Percentiles rank a stretch among this genome's conserved stretches.
Conservation (phyloP, 1,139 yeast genomes). For the Nakaseomyces uthaithaninus region DNA sequence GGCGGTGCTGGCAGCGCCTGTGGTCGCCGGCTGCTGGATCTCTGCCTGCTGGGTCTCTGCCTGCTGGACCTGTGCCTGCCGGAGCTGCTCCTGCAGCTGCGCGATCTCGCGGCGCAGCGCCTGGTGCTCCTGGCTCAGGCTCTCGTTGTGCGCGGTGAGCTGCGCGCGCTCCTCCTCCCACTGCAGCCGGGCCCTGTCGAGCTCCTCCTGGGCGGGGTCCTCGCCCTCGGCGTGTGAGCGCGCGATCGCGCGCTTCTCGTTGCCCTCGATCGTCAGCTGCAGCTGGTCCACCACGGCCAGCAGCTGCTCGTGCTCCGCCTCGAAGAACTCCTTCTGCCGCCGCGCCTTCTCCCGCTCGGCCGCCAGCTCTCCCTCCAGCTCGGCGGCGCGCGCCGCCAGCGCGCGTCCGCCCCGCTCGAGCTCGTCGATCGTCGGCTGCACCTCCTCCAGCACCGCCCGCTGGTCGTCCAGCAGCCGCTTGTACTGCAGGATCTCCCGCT, state of each 20-base stretch:
- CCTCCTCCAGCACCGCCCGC: conserved; percentile 28
- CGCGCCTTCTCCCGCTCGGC: background rate
- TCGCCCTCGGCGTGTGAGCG: conserved; percentile 7
- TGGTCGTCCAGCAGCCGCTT: conserved; percentile 29
- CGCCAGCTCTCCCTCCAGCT: background rate
- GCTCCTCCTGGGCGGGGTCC: conserved; percentile 13
- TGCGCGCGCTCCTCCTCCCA: conserved; percentile 28
- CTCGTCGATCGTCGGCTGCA: conserved; percentile 30
- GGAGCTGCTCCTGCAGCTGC: background rate
- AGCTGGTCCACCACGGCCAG: conserved; percentile 28
- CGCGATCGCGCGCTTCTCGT: conserved; percentile 17
- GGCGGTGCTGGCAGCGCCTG: too few species aligned
- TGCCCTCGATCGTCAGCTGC: conserved; percentile 28
- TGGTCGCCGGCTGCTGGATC: too few species aligned
- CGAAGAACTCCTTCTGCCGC: conserved; percentile 24
- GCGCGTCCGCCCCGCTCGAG: conserved; percentile 16
- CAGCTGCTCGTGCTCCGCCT: conserved; percentile 29
- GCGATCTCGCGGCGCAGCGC: conserved; percentile 15
- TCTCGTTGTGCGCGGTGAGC: conserved; percentile 27
- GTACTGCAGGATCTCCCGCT: conserved; percentile 22
- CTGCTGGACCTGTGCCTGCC: too few species aligned
- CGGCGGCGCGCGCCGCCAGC: background rate
- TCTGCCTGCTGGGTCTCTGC: too few species aligned
- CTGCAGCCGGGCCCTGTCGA: conserved; percentile 16
- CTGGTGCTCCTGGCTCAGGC: conserved; percentile 24